These are phyloP conservation scores for Annulohypoxylon stygium DNA, from an alignment of 495 filamentous ascomycete genomes.

Conservation along the genomic window DNA sequence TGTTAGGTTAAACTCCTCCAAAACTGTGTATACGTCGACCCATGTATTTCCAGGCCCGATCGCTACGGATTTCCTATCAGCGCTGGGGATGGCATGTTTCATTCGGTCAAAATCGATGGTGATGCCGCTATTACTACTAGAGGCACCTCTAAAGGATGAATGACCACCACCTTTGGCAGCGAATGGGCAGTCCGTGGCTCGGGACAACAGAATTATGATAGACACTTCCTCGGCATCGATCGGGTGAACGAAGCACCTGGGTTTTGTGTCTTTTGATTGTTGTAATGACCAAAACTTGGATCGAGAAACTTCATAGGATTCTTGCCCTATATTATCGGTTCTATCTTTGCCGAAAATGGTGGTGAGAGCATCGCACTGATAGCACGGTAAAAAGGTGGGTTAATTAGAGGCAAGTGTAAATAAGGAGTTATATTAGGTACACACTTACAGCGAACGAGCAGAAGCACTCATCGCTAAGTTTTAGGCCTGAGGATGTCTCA, in stretches of 20 bases:
- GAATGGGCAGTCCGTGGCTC: slow-evolving; percentile 54
- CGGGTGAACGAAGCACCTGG: slow-evolving; percentile 55
- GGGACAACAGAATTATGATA: slow-evolving; percentile 46
- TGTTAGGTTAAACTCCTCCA: slow-evolving; percentile 56
- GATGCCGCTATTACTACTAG: slow-evolving; percentile 59
- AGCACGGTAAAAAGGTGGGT: neutral
- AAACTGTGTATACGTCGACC: slow-evolving; percentile 62
- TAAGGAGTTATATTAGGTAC: too few relatives aligned
- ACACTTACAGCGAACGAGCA: slow-evolving; percentile 36
- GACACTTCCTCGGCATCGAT: slow-evolving; percentile 51
- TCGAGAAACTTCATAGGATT: slow-evolving; percentile 28
- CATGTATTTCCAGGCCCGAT: slow-evolving; percentile 60
- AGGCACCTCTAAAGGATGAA: slow-evolving; percentile 53
- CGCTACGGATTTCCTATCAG: slow-evolving; percentile 45
- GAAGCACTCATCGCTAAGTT: slow-evolving; percentile 7
- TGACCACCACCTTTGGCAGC: slow-evolving; percentile 56
- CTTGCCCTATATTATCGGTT: slow-evolving; percentile 23
- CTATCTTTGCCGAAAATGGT: slow-evolving; percentile 18
- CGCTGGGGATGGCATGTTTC: slow-evolving; percentile 49
- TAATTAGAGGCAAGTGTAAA: neutral
- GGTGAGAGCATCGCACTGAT: slow-evolving; percentile 29
- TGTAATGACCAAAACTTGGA: slow-evolving; percentile 41
- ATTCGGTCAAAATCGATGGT: slow-evolving; percentile 61
- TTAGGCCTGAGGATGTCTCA: slow-evolving; percentile 20
- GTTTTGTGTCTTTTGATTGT: slow-evolving; percentile 41